Evolutionary conservation across 441 rosid genomes (phyloP).

Genomic region (Croton setiger): DNA sequence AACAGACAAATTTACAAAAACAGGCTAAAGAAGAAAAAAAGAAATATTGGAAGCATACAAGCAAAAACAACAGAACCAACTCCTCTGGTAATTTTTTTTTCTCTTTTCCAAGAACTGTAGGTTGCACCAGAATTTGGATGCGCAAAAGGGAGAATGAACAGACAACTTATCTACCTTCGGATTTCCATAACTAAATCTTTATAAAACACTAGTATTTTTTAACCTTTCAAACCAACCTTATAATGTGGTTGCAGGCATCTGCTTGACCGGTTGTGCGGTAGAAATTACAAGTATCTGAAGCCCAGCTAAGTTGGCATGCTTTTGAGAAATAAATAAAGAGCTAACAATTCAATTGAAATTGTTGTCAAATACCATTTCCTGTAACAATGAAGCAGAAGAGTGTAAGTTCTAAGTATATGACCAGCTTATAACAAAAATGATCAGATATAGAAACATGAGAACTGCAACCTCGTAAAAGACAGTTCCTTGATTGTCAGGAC

Average conservation of each 20-base stretch:
- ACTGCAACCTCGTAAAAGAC: not conserved
- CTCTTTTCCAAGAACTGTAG: conserved; percentile 2
- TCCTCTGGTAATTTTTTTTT: not conserved
- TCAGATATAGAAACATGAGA: not conserved
- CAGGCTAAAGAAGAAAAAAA: not conserved
- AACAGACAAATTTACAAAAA: conserved; percentile 19
- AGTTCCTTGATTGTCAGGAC: not conserved
- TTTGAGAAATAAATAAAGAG: conserved; percentile 17
- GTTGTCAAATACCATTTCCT: conserved; percentile 46
- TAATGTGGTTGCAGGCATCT: conserved; percentile 16
- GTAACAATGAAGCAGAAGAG: conserved; percentile 20
- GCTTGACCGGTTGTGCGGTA: conserved; percentile 14
- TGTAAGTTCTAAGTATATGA: not conserved
- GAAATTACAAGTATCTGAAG: conserved; percentile 23
- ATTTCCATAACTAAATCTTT: conserved; percentile 10
- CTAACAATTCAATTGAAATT: conserved; percentile 31
- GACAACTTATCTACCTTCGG: conserved; percentile 12
- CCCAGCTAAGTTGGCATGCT: conserved; percentile 21
- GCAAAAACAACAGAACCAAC: conserved; percentile 18
- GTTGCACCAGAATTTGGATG: too few relatives aligned
- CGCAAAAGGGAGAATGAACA: conserved; percentile 14
- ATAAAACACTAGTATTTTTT: conserved; percentile 16
- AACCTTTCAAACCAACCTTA: conserved; percentile 27
- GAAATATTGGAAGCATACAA: conserved; percentile 18
- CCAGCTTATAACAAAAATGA: not conserved